Evolutionary conservation across 2,329 filamentous ascomycete genomes (phyloP), one percentile per base, ranked within the genome.

Genomic region (Hymenoscyphus salicellus): DNA sequence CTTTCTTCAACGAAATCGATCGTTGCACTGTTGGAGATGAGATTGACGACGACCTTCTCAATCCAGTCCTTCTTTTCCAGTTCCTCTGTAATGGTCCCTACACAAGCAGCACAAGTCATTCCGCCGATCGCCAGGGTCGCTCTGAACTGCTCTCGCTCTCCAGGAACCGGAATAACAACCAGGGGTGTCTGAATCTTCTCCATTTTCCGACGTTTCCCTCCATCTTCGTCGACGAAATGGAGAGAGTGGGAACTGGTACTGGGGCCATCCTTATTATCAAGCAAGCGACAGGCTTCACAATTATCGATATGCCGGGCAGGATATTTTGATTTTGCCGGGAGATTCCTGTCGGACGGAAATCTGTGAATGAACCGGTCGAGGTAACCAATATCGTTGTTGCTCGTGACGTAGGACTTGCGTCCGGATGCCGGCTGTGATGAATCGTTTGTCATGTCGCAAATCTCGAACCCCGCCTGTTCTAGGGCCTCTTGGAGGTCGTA

Each of bases 41-140:
- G 77, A 62, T 81, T 84, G 64, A 86, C 79, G 2, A 76, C 77
- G 26, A 81, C 78, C 17, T 80, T 78, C 59, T 78, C 76, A n/a
- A 86, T 77, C 70, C 78, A 83, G 4, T 78, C 75, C 20, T 84
- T 75, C 58, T 79, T 78, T 60, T 80, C 71, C 16, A 86, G 69
- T 64, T 79, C 79, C 38, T 79, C 74, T 2, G 80, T 83, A 57
- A 86, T 78, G 2, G 78, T 76, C 64, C 79, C 79, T 14, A 78
- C 79, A 70, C 84, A 86, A 17, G 83, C 80, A 33, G 82, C 81
- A 73, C 84, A 86, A 55, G 81, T 85, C 84, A 86, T 86, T 7
- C 84, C 84, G 26, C 78, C 80, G 64, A 86, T 80, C 30, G 80
- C 75, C 11, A 87, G 68, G 0, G 78, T 82, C 1, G 80, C 84